phyloP scores from a whole-genome alignment of 2,329 filamentous ascomycete genomes.

The Ophiostoma sp. region DNA sequence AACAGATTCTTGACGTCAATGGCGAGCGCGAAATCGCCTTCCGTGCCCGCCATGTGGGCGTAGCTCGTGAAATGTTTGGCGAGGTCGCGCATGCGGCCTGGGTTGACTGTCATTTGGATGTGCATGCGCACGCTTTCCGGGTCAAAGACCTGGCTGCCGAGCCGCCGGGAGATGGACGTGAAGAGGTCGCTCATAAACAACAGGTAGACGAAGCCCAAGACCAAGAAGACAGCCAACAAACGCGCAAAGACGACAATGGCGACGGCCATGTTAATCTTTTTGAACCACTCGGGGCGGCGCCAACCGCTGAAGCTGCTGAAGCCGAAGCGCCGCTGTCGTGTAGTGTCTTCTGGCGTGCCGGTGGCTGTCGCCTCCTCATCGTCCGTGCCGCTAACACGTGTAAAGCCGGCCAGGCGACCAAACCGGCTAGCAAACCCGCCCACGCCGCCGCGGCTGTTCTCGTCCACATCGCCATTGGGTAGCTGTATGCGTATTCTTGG shows the following conservation, averaged over 20 bases:
- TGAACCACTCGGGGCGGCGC: slow-evolving; percentile 34
- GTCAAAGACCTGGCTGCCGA: slow-evolving; percentile 73
- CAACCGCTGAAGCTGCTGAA: neutral
- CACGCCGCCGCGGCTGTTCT: slow-evolving; percentile 31
- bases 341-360: neutral
- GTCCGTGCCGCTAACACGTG: slow-evolving; percentile 19
- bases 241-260: slow-evolving; percentile 67
- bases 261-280: slow-evolving; percentile 44
- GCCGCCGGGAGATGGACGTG: slow-evolving; percentile 60
- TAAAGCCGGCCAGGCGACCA: slow-evolving; percentile 22
- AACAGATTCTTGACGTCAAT: slow-evolving; percentile 83
- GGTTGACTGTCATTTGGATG: slow-evolving; percentile 72
- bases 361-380: neutral
- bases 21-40: slow-evolving; percentile 84
- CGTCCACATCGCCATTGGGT: slow-evolving; percentile 24
- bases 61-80: slow-evolving; percentile 77
- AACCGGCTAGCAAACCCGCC: slow-evolving; percentile 24
- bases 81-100: slow-evolving; percentile 68
- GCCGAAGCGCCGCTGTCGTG: slow-evolving; percentile 22
- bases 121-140: slow-evolving; percentile 77
- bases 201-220: slow-evolving; percentile 77
- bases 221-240: slow-evolving; percentile 70
- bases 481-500: slow-evolving; percentile 52
- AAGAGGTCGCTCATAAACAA: slow-evolving; percentile 86
- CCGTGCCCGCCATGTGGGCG: slow-evolving; percentile 89